Conservation (phyloP, 2,329 filamentous ascomycete genomes). For the Xylariaceae sp. region DNA sequence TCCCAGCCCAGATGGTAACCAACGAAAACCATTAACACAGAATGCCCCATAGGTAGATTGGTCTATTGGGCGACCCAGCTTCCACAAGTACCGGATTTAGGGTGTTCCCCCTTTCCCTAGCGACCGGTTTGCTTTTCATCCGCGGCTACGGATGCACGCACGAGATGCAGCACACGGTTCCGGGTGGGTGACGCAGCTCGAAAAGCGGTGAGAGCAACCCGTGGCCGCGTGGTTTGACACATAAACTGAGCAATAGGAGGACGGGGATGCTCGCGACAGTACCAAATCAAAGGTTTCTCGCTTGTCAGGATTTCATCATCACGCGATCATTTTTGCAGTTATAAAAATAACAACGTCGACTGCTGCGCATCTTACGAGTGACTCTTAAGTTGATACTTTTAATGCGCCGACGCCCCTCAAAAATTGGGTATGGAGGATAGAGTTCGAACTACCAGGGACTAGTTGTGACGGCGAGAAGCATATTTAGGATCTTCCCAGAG, state of each 20-base stretch:
- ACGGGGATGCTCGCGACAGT: background rate
- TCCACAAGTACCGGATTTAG: slow-evolving; percentile 1
- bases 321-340: slow-evolving; percentile 11
- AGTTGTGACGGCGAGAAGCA: slow-evolving; percentile 2
- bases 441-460: slow-evolving; percentile 6
- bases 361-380: background rate
- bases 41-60: too few relatives aligned
- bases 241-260: background rate
- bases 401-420: slow-evolving; percentile 6
- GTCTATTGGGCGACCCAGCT: slow-evolving; percentile 11
- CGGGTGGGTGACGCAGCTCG: slow-evolving; percentile 15
- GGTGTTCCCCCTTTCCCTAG: slow-evolving; percentile 18
- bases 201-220: slow-evolving; percentile 24
- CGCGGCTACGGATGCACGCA: slow-evolving; percentile 20
- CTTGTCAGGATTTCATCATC: slow-evolving; percentile 14
- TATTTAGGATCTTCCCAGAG: slow-evolving; percentile 12
- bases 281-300: slow-evolving; percentile 1
- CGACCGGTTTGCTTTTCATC: slow-evolving; percentile 21
- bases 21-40: slow-evolving; percentile 12
- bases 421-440: slow-evolving; percentile 22
- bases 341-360: background rate
- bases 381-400: slow-evolving; percentile 14
- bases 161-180: slow-evolving; percentile 23
- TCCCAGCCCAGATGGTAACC: slow-evolving; percentile 8
- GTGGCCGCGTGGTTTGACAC: slow-evolving; percentile 5